Evolutionary conservation across 768 basidiomycete species (phyloP).

Genomic region (Kwoniella mangroviensis): DNA sequence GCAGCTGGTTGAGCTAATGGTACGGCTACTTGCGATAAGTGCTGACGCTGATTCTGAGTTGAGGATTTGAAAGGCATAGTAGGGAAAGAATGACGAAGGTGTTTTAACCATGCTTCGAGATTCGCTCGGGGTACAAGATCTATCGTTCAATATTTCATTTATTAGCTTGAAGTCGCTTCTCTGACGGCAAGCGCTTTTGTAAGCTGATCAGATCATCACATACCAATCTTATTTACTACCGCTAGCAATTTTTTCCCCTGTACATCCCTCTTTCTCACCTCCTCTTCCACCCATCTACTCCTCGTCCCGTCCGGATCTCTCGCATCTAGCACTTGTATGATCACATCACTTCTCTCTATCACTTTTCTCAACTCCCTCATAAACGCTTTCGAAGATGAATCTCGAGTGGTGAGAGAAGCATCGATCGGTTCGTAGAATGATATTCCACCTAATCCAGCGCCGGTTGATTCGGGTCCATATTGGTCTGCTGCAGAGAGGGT

Average conservation of each 20-base stretch:
- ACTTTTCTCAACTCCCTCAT: constrained; percentile 84
- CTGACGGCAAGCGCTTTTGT: background rate
- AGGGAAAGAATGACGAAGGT: constrained; percentile 89
- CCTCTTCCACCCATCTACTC: constrained; percentile 90
- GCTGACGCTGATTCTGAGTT: constrained; percentile 75
- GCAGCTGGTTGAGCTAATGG: constrained; percentile 40
- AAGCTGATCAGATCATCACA: constrained; percentile 44
- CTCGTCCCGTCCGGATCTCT: constrained; percentile 93
- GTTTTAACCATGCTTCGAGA: constrained; percentile 84
- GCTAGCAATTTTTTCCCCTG: constrained; percentile 92
- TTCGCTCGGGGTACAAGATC: constrained; percentile 88
- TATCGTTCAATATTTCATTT: constrained; percentile 52
- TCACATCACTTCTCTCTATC: constrained; percentile 87
- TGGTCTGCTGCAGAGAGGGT: constrained; percentile 17
- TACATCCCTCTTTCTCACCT: constrained; percentile 78
- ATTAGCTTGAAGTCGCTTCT: background rate
- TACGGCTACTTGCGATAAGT: constrained; percentile 66
- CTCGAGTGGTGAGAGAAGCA: constrained; percentile 54
- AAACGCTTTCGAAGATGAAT: constrained; percentile 62
- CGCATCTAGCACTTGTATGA: constrained; percentile 82
- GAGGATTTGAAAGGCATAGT: constrained; percentile 89
- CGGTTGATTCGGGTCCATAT: constrained; percentile 22
- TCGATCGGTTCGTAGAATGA: constrained; percentile 46
- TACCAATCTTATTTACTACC: constrained; percentile 96
- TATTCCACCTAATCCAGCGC: constrained; percentile 12